These are phyloP conservation scores for Geranium rotundifolium DNA, from an alignment of 345 rosid genomes.

Conservation along the genomic window DNA sequence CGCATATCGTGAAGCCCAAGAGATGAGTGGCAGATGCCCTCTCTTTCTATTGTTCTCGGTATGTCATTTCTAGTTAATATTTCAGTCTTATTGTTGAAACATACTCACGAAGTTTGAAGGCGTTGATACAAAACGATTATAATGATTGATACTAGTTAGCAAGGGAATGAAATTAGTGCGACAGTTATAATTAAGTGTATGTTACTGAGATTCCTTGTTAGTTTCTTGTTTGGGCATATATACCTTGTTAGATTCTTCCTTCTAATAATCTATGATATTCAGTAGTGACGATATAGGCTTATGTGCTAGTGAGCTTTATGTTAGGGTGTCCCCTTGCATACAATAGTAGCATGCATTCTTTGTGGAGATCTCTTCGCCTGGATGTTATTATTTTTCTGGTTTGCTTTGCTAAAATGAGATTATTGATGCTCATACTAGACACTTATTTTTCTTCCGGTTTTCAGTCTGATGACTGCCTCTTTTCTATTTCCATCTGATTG, in stretches of 20 bases:
- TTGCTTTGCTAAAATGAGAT: not conserved
- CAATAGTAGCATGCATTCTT: not conserved
- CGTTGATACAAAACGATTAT: not conserved
- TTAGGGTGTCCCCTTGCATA: not conserved
- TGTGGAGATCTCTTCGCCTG: not conserved
- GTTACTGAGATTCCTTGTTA: no score
- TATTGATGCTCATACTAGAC: not conserved
- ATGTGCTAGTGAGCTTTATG: not conserved
- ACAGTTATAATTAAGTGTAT: no score
- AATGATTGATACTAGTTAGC: no score
- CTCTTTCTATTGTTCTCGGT: slow-evolving; percentile 78
- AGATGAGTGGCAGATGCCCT: slow-evolving; percentile 46
- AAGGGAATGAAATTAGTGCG: no score
- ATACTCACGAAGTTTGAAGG: not conserved
- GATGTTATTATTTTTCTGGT: no score
- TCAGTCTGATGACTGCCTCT: no score
- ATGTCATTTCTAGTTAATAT: slow-evolving; percentile 9
- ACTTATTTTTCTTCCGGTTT: no score
- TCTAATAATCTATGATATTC: not conserved
- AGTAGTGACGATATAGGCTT: not conserved
- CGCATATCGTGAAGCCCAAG: slow-evolving; percentile 67
- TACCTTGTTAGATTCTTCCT: not conserved
- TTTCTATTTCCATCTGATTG: no score
- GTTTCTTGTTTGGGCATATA: no score
- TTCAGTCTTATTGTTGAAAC: not conserved